phyloP scores from a whole-genome alignment of 1,284 basidiomycete genomes.

The Rhodotorula sp. region DNA sequence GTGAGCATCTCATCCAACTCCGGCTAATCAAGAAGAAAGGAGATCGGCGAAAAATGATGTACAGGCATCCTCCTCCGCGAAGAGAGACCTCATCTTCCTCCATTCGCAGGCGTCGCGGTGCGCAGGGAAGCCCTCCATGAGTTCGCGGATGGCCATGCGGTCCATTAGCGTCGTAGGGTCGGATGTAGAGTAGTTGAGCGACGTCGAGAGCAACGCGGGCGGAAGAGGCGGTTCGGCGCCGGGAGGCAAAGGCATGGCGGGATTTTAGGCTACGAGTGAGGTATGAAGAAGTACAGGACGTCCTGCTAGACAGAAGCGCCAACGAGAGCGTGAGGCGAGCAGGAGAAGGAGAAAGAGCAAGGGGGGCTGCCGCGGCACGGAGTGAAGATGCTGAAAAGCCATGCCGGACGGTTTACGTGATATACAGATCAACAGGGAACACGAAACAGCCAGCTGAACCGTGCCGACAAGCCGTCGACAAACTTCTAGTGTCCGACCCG shows the following conservation, averaged over 20 bases:
- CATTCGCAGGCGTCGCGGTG: slow-evolving; percentile 47
- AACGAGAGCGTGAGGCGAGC: no score
- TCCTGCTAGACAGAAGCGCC: neutral
- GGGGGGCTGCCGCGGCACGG: no score
- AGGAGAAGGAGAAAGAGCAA: neutral
- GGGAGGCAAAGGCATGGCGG: slow-evolving; percentile 30
- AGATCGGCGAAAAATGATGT: neutral
- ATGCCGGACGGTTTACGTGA: neutral
- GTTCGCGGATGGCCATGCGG: slow-evolving; percentile 42
- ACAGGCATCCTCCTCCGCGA: slow-evolving; percentile 43
- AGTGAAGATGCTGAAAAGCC: no score
- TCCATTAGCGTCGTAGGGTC: slow-evolving; percentile 13
- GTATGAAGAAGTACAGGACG: neutral
- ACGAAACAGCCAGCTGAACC: neutral
- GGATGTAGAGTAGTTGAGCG: slow-evolving; percentile 12
- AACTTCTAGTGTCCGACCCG: slow-evolving; percentile 6
- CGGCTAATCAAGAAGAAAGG: no score
- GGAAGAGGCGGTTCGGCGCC: slow-evolving; percentile 33
- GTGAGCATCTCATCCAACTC: no score
- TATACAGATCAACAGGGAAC: neutral
- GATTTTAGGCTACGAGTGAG: neutral
- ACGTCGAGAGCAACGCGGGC: slow-evolving; percentile 7
- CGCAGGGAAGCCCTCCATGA: slow-evolving; percentile 44
- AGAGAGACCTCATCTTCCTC: slow-evolving; percentile 43
- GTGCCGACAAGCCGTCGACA: no score